Percentiles rank a stretch among this genome's conserved stretches.
phyloP scores from a whole-genome alignment of 2,329 filamentous ascomycete species.

The Microcyclospora tardicrescens region DNA sequence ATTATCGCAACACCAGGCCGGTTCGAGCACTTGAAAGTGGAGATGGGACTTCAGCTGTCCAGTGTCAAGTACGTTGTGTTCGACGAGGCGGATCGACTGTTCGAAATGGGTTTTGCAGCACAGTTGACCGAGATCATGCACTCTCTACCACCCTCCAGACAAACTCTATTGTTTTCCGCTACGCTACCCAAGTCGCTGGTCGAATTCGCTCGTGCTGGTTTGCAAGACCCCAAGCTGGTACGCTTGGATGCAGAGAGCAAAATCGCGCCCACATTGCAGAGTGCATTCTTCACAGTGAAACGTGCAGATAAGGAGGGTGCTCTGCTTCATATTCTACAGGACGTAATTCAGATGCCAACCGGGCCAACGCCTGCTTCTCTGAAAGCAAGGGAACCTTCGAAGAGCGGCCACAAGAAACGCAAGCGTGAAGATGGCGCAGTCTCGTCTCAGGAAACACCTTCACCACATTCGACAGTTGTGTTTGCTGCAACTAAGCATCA shows the following conservation, averaged over 20 bases:
- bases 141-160: constrained; percentile 67
- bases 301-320: constrained; percentile 88
- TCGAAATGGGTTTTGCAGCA: constrained; percentile 96
- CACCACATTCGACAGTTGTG: constrained; percentile 83
- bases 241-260: constrained; percentile 90
- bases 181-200: constrained; percentile 88
- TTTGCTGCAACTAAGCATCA: constrained; percentile 95
- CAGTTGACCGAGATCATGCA: constrained; percentile 90
- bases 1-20: constrained; percentile 94
- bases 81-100: constrained; percentile 90
- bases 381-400: constrained; percentile 32
- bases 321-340: constrained; percentile 73
- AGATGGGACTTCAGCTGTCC: constrained; percentile 85
- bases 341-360: constrained; percentile 83
- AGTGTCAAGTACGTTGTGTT: constrained; percentile 93
- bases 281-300: constrained; percentile 88
- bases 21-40: constrained; percentile 91
- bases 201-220: constrained; percentile 84
- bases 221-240: constrained; percentile 84
- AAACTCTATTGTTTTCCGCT: constrained; percentile 89
- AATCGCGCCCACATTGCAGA: constrained; percentile 89
- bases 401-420: constrained; percentile 51
- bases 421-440: constrained; percentile 47
- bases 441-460: constrained; percentile 56
- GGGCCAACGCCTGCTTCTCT: constrained; percentile 43